These are phyloP conservation scores for Excoecaria cochinchinensis DNA, from an alignment of 345 rosid species.

Conservation along the genomic window DNA sequence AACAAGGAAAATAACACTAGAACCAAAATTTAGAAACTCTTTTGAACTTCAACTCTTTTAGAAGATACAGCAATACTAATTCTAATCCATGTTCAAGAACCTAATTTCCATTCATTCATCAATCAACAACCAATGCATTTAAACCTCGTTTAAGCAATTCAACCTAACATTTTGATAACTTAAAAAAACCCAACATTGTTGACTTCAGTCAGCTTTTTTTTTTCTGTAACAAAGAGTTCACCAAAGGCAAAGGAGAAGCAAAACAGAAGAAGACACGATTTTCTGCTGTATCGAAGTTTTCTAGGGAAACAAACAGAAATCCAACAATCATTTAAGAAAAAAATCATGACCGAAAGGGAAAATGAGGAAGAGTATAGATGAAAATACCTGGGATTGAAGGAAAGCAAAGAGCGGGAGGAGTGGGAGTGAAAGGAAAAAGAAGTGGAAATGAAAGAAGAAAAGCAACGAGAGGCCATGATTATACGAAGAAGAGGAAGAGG, in stretches of 20 bases:
- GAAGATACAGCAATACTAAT: too few species aligned
- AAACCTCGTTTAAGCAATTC: background rate
- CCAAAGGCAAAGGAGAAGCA: background rate
- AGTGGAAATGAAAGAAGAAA: background rate
- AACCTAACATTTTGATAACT: too few species aligned
- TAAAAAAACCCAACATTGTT: too few species aligned
- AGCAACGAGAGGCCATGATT: conserved; percentile 51
- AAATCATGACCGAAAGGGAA: background rate
- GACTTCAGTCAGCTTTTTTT: too few species aligned
- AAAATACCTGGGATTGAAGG: conserved; percentile 49
- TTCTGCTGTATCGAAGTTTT: background rate
- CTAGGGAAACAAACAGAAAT: conserved; percentile 13
- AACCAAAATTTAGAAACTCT: too few species aligned
- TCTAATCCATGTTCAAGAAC: too few species aligned
- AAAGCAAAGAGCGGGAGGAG: conserved; percentile 31
- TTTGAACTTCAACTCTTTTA: too few species aligned
- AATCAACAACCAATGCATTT: background rate
- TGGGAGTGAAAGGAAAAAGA: conserved; percentile 13
- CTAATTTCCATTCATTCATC: too few species aligned
- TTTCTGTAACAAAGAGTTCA: background rate
- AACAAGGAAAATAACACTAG: too few species aligned
- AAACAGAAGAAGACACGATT: background rate
- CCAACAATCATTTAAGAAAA: background rate
- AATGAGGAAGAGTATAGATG: conserved; percentile 3
- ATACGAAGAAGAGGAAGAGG: conserved; percentile 32